These are phyloP conservation scores for Phytopythium litorale DNA, from an alignment of 352 stramenopile species.

Conservation along the genomic window DNA sequence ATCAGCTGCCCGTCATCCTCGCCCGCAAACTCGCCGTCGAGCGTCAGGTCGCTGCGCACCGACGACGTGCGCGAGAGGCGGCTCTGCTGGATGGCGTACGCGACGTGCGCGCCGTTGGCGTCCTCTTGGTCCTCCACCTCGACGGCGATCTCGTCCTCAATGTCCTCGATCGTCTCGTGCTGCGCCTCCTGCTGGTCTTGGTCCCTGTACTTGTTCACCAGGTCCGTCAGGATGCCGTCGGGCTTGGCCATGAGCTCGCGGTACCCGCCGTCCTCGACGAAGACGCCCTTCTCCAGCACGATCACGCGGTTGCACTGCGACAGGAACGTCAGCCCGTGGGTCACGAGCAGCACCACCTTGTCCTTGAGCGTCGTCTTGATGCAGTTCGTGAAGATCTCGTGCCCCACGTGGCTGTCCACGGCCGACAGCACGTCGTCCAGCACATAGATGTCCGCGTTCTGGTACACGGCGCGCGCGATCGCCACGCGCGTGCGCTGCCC, in stretches of 20 bases:
- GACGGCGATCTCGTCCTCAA: conserved; percentile 20
- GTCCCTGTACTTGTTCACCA: conserved; percentile 59
- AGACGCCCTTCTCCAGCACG: conserved; percentile 28
- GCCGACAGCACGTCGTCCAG: conserved; percentile 94
- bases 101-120: conserved; percentile 16
- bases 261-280: conserved; percentile 82
- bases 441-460: conserved; percentile 85
- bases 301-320: conserved; percentile 3
- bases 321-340: conserved; percentile 36
- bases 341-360: conserved; percentile 85
- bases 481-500: conserved; percentile 90
- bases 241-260: conserved; percentile 56
- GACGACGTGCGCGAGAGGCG: conserved; percentile 25
- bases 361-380: conserved; percentile 48
- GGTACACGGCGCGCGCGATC: conserved; percentile 78
- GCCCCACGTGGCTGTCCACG: conserved; percentile 94
- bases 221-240: conserved; percentile 60
- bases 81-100: conserved; percentile 9
- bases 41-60: conserved; percentile 47
- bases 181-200: conserved; percentile 32
- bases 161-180: conserved; percentile 36
- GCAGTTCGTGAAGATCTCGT: conserved; percentile 88
- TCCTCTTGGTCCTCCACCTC: conserved; percentile 42
- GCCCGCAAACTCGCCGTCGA: conserved; percentile 25
- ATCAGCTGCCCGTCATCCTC: conserved; percentile 41